These are phyloP conservation scores for Primulina tabacum DNA, from an alignment of 257 asterid species.

Conservation along the genomic window DNA sequence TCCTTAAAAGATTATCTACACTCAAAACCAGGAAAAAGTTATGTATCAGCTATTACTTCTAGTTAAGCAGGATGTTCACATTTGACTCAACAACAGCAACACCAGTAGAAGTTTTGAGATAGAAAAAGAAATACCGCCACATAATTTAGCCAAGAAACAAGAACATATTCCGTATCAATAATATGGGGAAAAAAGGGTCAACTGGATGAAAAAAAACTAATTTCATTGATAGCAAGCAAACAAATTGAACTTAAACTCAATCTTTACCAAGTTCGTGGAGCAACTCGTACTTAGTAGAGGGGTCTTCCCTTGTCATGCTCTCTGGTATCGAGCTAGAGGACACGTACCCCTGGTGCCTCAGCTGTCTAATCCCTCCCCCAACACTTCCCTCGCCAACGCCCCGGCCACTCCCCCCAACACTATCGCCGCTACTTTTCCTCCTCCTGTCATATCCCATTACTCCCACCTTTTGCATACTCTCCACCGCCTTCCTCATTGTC, in stretches of 20 bases:
- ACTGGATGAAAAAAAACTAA: no score
- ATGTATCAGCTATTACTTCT: no score
- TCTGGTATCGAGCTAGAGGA: slow-evolving; percentile 86
- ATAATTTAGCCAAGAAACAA: no score
- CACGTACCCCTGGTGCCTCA: slow-evolving; percentile 57
- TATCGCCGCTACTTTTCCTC: slow-evolving; percentile 44
- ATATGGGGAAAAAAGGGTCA: no score
- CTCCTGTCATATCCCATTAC: slow-evolving; percentile 55
- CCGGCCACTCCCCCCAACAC: slow-evolving; percentile 27
- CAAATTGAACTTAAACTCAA: slow-evolving; percentile 17
- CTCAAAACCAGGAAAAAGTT: no score
- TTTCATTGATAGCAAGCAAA: no score
- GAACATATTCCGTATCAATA: no score
- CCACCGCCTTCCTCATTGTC: slow-evolving; percentile 90
- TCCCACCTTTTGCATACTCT: slow-evolving; percentile 88
- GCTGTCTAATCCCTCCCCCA: slow-evolving; percentile 33
- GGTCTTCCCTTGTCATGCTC: slow-evolving; percentile 80
- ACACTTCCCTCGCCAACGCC: slow-evolving; percentile 25
- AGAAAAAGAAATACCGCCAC: no score
- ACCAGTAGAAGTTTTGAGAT: no score
- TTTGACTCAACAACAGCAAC: no score
- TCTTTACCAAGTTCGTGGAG: slow-evolving; percentile 90
- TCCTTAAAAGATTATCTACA: no score
- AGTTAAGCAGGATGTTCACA: no score
- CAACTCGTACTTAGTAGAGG: slow-evolving; percentile 81